Base-by-base conservation (phyloP, 139 green algal genomes). In the Spirogloea muscicola region DNA sequence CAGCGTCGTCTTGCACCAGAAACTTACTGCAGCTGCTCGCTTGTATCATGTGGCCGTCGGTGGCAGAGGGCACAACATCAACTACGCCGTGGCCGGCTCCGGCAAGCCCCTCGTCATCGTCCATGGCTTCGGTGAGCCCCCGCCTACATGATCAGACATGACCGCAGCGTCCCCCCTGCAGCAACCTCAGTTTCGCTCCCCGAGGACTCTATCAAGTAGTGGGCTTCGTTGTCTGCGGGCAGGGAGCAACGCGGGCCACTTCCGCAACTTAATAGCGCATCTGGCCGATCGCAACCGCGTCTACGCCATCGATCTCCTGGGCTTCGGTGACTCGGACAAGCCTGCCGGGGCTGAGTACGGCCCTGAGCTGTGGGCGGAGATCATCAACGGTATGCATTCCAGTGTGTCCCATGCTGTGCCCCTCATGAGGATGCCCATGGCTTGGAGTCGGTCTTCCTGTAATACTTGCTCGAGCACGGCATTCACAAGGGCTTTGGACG, bases 251-350 rank as follows among this genome's bases (percentile, higher is more conserved):
- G 67, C 46, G 16, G 91, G 96, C 67, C 93, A 98, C 70, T 98
- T 88, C 84, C 83, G 93, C 0, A 82, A 69, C 31, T 74, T 78
- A 21, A 94, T 95, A 25, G 94, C 87, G 1, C 48, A 69, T 9
- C 52, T 80, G 5, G 48, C 72, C 7, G 48, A 74, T 27, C 18
- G 66, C 48, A 62, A 80, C 80, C 60, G 60, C 49, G 90, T 96
- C 21, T 95, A 93, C 64, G 87, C 90, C 0, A 58, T 94, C 1
- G 90, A 95, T 76, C 55, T 94, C 1, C 72, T 95, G 27, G 90
- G 89, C 3, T 92, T 90, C 72, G 93, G 93, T 3, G 77, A 89
- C 27, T 92, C 87, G 13, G 91, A 97, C 78, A 98, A 98, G 82
- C 87, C 85, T 0, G 74, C 85, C 0, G 61, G 40, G 46, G 31